phyloP scores from a whole-genome alignment of 495 filamentous ascomycete species.

The Aspergillus egyptiacus region DNA sequence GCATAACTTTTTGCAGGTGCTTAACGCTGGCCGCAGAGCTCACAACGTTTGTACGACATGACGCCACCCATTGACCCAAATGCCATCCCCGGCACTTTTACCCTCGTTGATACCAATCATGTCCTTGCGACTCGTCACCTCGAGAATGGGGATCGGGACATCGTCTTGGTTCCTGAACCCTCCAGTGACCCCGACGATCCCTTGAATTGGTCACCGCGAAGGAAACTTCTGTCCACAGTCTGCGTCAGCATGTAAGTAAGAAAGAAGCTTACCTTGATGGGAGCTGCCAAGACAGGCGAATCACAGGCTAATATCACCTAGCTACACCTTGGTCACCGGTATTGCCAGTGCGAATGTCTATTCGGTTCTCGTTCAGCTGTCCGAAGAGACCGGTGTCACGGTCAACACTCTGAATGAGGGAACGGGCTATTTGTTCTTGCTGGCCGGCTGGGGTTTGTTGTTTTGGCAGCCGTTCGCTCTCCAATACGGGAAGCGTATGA shows the following conservation, averaged over 20 bases:
- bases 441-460: conserved; percentile 58
- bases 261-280: too few species aligned
- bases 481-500: conserved; percentile 61
- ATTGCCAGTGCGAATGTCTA: conserved; percentile 57
- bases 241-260: conserved; percentile 44
- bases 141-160: conserved; percentile 37
- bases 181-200: conserved; percentile 56
- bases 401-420: conserved; percentile 51
- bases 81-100: conserved; percentile 49
- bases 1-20: too few species aligned
- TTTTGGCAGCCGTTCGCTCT: conserved; percentile 66
- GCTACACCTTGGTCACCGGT: conserved; percentile 56
- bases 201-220: conserved; percentile 53
- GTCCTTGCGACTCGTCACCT: conserved; percentile 39
- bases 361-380: conserved; percentile 54
- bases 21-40: too few species aligned
- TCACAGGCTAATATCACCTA: conserved; percentile 9
- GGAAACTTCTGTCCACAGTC: conserved; percentile 49
- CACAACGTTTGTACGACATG: conserved; percentile 21
- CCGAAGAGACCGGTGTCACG: conserved; percentile 48
- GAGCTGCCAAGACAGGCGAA: too few species aligned
- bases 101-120: conserved; percentile 49
- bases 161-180: conserved; percentile 55
- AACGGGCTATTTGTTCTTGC: conserved; percentile 59
- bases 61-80: conserved; percentile 32